Base-by-base conservation (phyloP, 495 filamentous ascomycete genomes). In the Penicillium desertorum region DNA sequence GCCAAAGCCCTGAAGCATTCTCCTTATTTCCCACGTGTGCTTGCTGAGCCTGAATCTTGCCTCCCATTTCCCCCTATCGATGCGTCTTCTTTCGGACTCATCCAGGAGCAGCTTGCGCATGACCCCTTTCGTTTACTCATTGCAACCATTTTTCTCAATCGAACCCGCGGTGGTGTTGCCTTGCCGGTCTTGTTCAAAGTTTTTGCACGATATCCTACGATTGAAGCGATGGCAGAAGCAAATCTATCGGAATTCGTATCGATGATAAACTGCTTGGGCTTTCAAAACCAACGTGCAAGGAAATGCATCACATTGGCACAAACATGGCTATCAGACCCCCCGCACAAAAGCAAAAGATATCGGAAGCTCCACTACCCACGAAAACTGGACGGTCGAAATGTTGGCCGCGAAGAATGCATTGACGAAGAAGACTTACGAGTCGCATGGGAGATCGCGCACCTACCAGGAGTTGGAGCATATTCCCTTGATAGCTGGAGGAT, bases 401-500 rank as follows among this genome's bases (percentile, higher is more conserved):
- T 89, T 25, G 76, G 71, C 25, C 61, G 60, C 0, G 75, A 68
- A 8, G 84, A 88, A 63, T 75, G 72, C n/a, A 62, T 72, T 51
- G 68, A 72, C 44, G 69, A 78, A 42, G 70, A 73, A 42, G 67
- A 81, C 57, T 57, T 55, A 10, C 73, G 79, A 16, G 68, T 76
- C 3, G 88, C 83, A 5, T 96, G 91, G 88, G 93, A 98, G 62
- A 85, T 96, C 56, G 92, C 86, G 0, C 89, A 96, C 67, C 65
- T 97, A 36, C 90, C 92, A 0, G 87, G 89, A n/a, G 72, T 85
- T 7, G 93, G 94, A 2, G 81, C 85, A 2, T 98, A 98, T 70
- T 89, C 92, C 0, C 72, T 96, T 37, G 93, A 98, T 69, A 91
- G 87, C 57, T 98, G 91, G 90, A 81, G 94, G 4, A 96, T 97